These are phyloP conservation scores for Punctularia strigosozonata DNA, from an alignment of 768 basidiomycete species.

Conservation along the genomic window DNA sequence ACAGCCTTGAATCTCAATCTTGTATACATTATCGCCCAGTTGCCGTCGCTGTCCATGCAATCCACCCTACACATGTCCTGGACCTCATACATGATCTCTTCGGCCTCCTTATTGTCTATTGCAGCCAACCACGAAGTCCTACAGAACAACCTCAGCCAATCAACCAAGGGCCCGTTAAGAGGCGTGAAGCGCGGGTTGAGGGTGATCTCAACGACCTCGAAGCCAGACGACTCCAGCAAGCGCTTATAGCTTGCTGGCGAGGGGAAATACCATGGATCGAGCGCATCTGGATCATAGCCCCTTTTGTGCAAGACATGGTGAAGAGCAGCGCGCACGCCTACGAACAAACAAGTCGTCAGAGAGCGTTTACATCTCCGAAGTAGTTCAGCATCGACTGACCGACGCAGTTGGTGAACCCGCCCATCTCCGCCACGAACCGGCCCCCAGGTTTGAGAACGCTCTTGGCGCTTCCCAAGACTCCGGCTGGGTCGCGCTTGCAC, in stretches of 20 bases:
- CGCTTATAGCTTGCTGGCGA: conserved; percentile 52
- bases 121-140: conserved; percentile 42
- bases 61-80: conserved; percentile 42
- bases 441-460: conserved; percentile 58
- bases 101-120: conserved; percentile 41
- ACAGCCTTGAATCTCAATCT: conserved; percentile 24
- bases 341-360: conserved; percentile 9
- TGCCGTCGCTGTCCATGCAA: conserved; percentile 42
- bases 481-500: conserved; percentile 66
- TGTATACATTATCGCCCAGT: conserved; percentile 66
- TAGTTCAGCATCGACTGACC: conserved; percentile 26
- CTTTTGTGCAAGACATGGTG: conserved; percentile 37
- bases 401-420: conserved; percentile 61
- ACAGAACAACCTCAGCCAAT: conserved; percentile 62
- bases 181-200: conserved; percentile 46
- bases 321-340: conserved; percentile 51
- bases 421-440: conserved; percentile 66
- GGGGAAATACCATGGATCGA: conserved; percentile 86
- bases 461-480: conserved; percentile 50
- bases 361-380: conserved; percentile 3
- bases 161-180: conserved; percentile 37
- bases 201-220: conserved; percentile 39
- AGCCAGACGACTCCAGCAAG: conserved; percentile 44
- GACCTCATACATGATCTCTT: conserved; percentile 51
- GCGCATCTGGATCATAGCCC: conserved; percentile 42